Evolutionary conservation across 352 stramenopile genomes (phyloP).

Genomic region (Elongisporangium undulatum): DNA sequence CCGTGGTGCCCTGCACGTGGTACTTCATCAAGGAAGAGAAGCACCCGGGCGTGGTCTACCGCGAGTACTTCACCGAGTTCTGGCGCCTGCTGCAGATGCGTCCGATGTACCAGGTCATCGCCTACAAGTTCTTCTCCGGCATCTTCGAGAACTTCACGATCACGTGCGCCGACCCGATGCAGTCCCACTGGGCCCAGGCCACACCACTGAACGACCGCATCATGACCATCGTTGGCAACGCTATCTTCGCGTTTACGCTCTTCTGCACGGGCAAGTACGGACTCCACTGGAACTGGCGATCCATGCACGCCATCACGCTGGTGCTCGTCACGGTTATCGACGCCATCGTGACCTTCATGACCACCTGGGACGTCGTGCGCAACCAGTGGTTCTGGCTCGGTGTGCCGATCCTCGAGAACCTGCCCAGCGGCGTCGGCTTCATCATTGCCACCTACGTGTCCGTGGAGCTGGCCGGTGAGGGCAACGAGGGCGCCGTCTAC

Average conservation of each 20-base stretch:
- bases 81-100: conserved; percentile 29
- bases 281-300: conserved; percentile 32
- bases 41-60: conserved; percentile 20
- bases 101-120: conserved; percentile 40
- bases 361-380: conserved; percentile 29
- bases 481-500: conserved; percentile 41
- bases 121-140: conserved; percentile 31
- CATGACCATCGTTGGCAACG: conserved; percentile 27
- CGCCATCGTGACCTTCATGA: conserved; percentile 23
- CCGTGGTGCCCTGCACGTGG: conserved; percentile 40
- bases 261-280: conserved; percentile 27
- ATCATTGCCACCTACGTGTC: conserved; percentile 37
- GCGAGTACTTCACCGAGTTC: conserved; percentile 31
- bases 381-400: conserved; percentile 49
- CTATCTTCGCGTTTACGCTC: conserved; percentile 23
- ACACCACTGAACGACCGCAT: conserved; percentile 31
- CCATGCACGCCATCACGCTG: conserved; percentile 21
- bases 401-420: conserved; percentile 23
- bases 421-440: conserved; percentile 32
- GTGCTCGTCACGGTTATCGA: conserved; percentile 25
- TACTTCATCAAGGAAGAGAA: conserved; percentile 42
- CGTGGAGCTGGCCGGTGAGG: conserved; percentile 38
- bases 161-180: conserved; percentile 23
- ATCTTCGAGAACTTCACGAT: conserved; percentile 36
- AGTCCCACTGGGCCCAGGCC: conserved; percentile 21